Percentiles rank a stretch among this genome's conserved stretches.
Conservation (phyloP, 345 rosid species). For the Camelina laxa region DNA sequence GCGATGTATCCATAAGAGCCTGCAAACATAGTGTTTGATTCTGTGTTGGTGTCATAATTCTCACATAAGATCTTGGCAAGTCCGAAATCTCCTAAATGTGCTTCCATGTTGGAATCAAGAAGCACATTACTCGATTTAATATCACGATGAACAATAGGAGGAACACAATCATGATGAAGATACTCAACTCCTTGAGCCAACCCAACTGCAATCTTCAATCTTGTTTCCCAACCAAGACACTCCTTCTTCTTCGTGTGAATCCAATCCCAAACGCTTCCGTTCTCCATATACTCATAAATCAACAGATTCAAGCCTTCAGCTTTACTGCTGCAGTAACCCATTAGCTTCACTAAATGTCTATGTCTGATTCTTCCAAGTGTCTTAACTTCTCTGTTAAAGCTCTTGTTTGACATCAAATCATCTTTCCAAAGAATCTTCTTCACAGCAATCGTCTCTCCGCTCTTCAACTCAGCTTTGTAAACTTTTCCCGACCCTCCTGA, state of each 20-base stretch:
- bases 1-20: slow-evolving; percentile 96
- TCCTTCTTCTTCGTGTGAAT: slow-evolving; percentile 62
- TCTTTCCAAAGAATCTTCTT: slow-evolving; percentile 79
- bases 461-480: slow-evolving; percentile 63
- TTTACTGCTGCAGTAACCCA: slow-evolving; percentile 76
- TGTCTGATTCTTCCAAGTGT: slow-evolving; percentile 84
- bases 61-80: slow-evolving; percentile 74
- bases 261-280: slow-evolving; percentile 96
- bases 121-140: slow-evolving; percentile 86
- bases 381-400: slow-evolving; percentile 79
- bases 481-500: slow-evolving; percentile 90
- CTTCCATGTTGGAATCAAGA: slow-evolving; percentile 82
- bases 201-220: slow-evolving; percentile 76
- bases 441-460: slow-evolving; percentile 71
- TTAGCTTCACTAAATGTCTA: slow-evolving; percentile 81
- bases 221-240: slow-evolving; percentile 76
- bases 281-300: slow-evolving; percentile 93
- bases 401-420: slow-evolving; percentile 64
- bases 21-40: slow-evolving; percentile 76
- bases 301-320: slow-evolving; percentile 71
- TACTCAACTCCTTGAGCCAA: slow-evolving; percentile 88
- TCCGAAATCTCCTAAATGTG: slow-evolving; percentile 95
- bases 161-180: slow-evolving; percentile 89
- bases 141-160: slow-evolving; percentile 83
- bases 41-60: slow-evolving; percentile 62